phyloP scores from a whole-genome alignment of 2,329 filamentous ascomycete genomes.

The Coniosporium tulheliwenetii region DNA sequence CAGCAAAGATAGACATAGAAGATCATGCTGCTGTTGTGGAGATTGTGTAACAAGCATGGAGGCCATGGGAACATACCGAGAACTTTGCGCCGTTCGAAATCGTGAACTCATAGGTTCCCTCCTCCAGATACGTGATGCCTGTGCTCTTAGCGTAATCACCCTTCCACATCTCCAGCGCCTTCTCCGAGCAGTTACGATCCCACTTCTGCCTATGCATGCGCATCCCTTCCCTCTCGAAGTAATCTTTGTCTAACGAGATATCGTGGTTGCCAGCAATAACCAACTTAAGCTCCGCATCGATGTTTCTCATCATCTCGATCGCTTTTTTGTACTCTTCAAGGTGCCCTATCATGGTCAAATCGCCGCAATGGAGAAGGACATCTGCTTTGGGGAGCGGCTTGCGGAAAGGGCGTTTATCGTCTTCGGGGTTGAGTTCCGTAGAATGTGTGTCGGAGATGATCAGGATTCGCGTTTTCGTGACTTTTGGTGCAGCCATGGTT shows the following conservation, averaged over 20 bases:
- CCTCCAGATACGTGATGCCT: slow-evolving; percentile 39
- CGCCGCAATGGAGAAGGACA: slow-evolving; percentile 42
- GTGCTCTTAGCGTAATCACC: slow-evolving; percentile 19
- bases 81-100: slow-evolving; percentile 33
- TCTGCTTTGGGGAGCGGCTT: slow-evolving; percentile 33
- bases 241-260: slow-evolving; percentile 30
- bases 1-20: too few relatives aligned
- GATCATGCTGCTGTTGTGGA: neutral
- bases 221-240: slow-evolving; percentile 21
- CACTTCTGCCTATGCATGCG: slow-evolving; percentile 12
- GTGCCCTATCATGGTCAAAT: slow-evolving; percentile 38
- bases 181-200: slow-evolving; percentile 7
- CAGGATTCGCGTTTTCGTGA: slow-evolving; percentile 23
- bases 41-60: neutral
- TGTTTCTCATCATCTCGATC: slow-evolving; percentile 29
- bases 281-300: slow-evolving; percentile 41
- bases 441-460: slow-evolving; percentile 29
- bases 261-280: slow-evolving; percentile 51
- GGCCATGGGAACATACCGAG: slow-evolving; percentile 14
- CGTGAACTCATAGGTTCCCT: slow-evolving; percentile 31
- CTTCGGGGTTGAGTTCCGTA: neutral
- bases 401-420: slow-evolving; percentile 5
- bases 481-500: slow-evolving; percentile 2
- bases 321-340: slow-evolving; percentile 30
- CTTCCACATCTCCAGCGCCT: slow-evolving; percentile 10